Evolutionary conservation across 2,329 filamentous ascomycete genomes (phyloP), one percentile per base, ranked within the genome.

Genomic region (Talaromyces sp.): DNA sequence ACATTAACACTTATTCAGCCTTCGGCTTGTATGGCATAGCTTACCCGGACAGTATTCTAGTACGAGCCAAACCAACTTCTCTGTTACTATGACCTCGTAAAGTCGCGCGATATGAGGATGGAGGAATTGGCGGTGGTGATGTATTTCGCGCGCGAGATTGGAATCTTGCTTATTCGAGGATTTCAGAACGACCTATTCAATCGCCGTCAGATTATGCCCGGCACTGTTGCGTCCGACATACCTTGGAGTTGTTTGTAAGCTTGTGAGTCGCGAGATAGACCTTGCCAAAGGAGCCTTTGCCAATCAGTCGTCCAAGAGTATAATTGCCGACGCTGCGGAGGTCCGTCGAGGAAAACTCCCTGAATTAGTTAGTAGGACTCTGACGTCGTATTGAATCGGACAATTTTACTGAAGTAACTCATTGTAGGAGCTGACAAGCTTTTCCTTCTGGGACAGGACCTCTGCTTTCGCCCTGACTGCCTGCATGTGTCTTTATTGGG

Each of bases 11-110:
- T 67, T 31, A 33, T 39, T 25, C 17, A 17, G 11, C 15, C 47
- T 11, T 31, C 47, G 5, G 4, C 15, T 5, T 9, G 2, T 17
- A 15, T 33, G 15, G 4, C 5, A 19, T 17, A 33, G 25, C 71
- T 41, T 86, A 93, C 92, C 93, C 68, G 92, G 90, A 79, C 95
- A 99, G 77, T 97, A 99, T 81, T 99, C 95, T 73, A 99, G 82
- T 35, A 96, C 95, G 74, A 99, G 85, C 95, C 95, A 99, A 61
- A 99, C 96, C 77, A 98, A 79, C 59, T 83, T 89, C 80, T 99
- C 95, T 1, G 95, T 99, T 68, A 99, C 93, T 72, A 99, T 96
- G 67, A 99, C 94, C 82, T 99, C 95, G 82, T 99, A 98, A 25
- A 99, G 83, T 60, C 95, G 87, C 54, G 95, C 93, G 72, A 99